phyloP scores from a whole-genome alignment of 352 stramenopile genomes.

The Phytophthora citrophthora region DNA sequence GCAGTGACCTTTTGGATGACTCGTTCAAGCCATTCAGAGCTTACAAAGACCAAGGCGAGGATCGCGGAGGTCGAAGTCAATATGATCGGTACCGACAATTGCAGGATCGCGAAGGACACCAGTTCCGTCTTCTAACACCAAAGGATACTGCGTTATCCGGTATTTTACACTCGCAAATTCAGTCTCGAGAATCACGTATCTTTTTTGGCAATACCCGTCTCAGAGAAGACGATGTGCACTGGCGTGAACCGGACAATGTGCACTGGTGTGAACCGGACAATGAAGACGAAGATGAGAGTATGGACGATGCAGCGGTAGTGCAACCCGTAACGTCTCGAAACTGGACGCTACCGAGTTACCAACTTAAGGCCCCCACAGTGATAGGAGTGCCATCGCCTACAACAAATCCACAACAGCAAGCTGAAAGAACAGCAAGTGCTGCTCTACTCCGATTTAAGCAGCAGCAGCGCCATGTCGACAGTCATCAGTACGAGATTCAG shows the following conservation, averaged over 20 bases:
- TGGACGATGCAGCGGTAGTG: slow-evolving; percentile 8
- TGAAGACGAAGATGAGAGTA: slow-evolving; percentile 8
- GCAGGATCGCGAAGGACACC: slow-evolving; percentile 32
- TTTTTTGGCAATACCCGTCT: slow-evolving; percentile 25
- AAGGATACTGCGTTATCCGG: slow-evolving; percentile 11
- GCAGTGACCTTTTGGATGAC: slow-evolving; percentile 3
- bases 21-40: slow-evolving; percentile 1
- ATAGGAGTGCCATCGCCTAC: slow-evolving; percentile 8
- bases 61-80: not conserved
- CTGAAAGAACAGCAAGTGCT: not conserved
- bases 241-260: no score
- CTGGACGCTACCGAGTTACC: not conserved
- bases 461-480: slow-evolving; percentile 18
- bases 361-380: slow-evolving; percentile 4
- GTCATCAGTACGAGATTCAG: slow-evolving; percentile 19
- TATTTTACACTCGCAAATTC: not conserved
- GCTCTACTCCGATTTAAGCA: slow-evolving; percentile 14
- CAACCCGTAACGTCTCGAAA: not conserved
- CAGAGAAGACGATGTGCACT: slow-evolving; percentile 1
- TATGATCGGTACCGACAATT: slow-evolving; percentile 27
- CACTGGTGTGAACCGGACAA: slow-evolving; percentile 14
- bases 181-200: slow-evolving; percentile 20
- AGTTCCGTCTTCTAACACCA: slow-evolving; percentile 16
- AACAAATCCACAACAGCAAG: slow-evolving; percentile 9
- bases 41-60: not conserved